A percentile compares a stretch with the other conserved stretches of the same genome.
phyloP scores from a whole-genome alignment of 768 basidiomycete genomes.

The Artomyces pyxidatus region DNA sequence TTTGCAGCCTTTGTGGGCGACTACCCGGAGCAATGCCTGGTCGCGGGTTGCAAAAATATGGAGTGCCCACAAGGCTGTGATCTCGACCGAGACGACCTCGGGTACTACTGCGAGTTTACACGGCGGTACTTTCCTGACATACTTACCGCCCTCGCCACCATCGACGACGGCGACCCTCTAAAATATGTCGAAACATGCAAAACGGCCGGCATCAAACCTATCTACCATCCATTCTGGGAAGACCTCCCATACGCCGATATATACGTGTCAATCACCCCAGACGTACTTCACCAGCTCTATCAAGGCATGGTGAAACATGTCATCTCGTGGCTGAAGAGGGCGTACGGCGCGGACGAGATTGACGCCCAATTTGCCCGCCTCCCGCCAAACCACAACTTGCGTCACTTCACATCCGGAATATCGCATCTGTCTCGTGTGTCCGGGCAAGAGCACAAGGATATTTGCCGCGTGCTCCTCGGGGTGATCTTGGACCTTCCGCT shows the following conservation, averaged over 20 bases:
- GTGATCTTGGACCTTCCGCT: conserved; percentile 21
- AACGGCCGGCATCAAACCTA: neutral
- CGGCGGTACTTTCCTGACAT: neutral
- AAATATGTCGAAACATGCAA: neutral
- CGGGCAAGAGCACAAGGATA: conserved; percentile 8
- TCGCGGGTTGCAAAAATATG: neutral
- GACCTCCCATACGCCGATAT: conserved; percentile 7
- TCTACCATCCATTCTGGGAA: conserved; percentile 7
- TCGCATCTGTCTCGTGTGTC: too few species aligned
- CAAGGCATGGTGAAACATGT: conserved; percentile 5
- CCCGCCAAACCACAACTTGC: conserved; percentile 10
- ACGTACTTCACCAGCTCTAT: conserved; percentile 8
- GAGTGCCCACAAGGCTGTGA: neutral
- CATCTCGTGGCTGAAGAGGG: neutral
- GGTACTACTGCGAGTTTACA: neutral
- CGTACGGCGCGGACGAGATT: conserved; percentile 7
- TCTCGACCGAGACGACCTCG: neutral
- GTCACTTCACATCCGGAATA: conserved; percentile 9
- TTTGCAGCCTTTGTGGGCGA: conserved; percentile 16
- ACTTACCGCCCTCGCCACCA: neutral
- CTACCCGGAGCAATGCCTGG: conserved; percentile 19
- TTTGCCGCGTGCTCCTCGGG: conserved; percentile 14
- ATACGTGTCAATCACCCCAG: conserved; percentile 9
- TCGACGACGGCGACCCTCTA: neutral
- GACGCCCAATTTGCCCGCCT: conserved; percentile 3